A percentile compares a stretch with the other conserved stretches of the same genome.
Evolutionary conservation across 2,329 filamentous ascomycete genomes (phyloP).

Genomic region (Rugonectria rugulosa): DNA sequence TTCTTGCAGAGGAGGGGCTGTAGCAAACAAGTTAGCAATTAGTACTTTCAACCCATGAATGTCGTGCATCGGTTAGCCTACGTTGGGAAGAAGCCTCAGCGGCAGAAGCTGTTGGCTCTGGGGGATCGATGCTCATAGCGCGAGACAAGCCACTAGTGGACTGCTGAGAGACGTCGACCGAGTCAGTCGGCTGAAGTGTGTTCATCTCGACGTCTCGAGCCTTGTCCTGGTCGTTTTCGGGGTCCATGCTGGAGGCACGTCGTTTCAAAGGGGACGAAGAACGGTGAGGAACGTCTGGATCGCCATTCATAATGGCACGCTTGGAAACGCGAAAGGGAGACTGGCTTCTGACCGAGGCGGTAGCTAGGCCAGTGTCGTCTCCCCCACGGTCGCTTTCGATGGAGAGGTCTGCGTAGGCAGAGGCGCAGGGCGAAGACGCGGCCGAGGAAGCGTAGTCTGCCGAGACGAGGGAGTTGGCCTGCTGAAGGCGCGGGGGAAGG

Average conservation of each 20-base stretch:
- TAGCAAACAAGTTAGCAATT: slow-evolving; percentile 25
- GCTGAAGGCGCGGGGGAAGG: slow-evolving; percentile 61
- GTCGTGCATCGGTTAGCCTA: slow-evolving; percentile 32
- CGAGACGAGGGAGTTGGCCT: slow-evolving; percentile 50
- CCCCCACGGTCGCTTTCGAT: slow-evolving; percentile 63
- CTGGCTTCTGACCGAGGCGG: slow-evolving; percentile 53
- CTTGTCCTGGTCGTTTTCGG: slow-evolving; percentile 51
- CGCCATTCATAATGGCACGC: slow-evolving; percentile 66
- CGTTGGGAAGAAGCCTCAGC: slow-evolving; percentile 33
- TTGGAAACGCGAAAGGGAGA: slow-evolving; percentile 61
- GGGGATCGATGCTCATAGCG: slow-evolving; percentile 52
- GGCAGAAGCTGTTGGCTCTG: slow-evolving; percentile 38
- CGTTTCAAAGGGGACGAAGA: slow-evolving; percentile 72
- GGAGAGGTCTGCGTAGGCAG: slow-evolving; percentile 64
- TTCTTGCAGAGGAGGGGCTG: slow-evolving; percentile 51
- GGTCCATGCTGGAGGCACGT: slow-evolving; percentile 68
- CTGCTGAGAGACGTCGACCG: slow-evolving; percentile 25
- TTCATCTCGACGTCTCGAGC: slow-evolving; percentile 57
- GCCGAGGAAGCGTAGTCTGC: slow-evolving; percentile 62
- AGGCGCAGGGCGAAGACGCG: slow-evolving; percentile 64
- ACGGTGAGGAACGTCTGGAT: slow-evolving; percentile 64
- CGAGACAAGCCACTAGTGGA: slow-evolving; percentile 40
- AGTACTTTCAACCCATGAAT: not conserved
- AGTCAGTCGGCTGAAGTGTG: slow-evolving; percentile 36
- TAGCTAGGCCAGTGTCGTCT: slow-evolving; percentile 53